Evolutionary conservation across 495 filamentous ascomycete genomes (phyloP), one percentile per base, ranked within the genome.

Genomic region (Aspergillus biplanus): DNA sequence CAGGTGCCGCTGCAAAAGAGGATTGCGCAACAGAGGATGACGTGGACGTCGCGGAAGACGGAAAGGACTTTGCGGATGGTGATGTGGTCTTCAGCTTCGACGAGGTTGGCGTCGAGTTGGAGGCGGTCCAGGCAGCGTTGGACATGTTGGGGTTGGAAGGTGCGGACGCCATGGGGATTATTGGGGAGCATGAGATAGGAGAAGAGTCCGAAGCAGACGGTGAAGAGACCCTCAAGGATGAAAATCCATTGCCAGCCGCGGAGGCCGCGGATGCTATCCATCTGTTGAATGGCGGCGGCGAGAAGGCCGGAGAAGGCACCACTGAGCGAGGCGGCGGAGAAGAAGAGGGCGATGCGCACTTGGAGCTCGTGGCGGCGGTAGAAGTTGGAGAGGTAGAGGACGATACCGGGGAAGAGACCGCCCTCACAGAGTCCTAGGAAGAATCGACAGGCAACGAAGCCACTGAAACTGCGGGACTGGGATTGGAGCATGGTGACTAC

Each of bases 221-320:
- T 63, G 54, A 63, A 52, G 2, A 64, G 56, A 9, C 62, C 62
- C 42, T 64, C 62, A 5, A 65, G 57, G 33, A 65, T 54, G 57
- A 65, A 65, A 3, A 65, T 59, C 62, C 62, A 65, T 33, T 59
- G 50, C 62, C 62, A 65, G 5, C 62, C 62, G 15, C 57, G 56
- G 1, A 59, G 62, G 32, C 42, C 52, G 16, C 57, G 62, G 21
- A 65, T 33, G n/a, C 62, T 56, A 21, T 59, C 49, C 62, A 65
- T 60, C 9, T 65, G 62, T 50, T 60, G 13, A 52, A 65, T 59
- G 5, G 56, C 62, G 37, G 57, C 57, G 44, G 62, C 62, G 32
- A 65, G 39, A 13, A 65, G 57, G 9, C 56, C 57, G 2, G 62
- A 59, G 49, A 65, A 56, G 4, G 57, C 62, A 11, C 62, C 62